Evolutionary conservation across 208 protist genomes (phyloP), one percentile per base, ranked within the genome.

Genomic region (Leishmania aethiopica): DNA sequence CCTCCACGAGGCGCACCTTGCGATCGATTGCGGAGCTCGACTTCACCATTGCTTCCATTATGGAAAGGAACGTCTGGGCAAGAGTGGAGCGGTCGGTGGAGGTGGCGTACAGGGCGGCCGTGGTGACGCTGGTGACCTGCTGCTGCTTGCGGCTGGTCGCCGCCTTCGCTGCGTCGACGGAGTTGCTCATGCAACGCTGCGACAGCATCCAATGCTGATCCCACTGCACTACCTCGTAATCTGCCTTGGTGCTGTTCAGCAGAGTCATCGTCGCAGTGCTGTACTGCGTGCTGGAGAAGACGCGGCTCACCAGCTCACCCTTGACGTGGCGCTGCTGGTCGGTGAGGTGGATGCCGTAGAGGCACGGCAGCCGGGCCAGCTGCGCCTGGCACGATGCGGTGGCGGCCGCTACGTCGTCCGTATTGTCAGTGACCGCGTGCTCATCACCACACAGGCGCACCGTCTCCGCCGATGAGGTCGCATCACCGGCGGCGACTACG

Each of bases 281-380:
- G 81, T 91, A 94, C 74, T 89, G 89, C n/a, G 86, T 70, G 28
- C 86, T 87, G 51, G 91, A 91, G 75, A 96, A 96, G 59, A 85
- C 86, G 45, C 84, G 83, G 67, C 93, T 95, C 42, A 89, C 86
- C 60, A 90, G 77, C 60, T 90, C 90, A n/a, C 94, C 94, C 79
- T 90, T 91, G 55, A 91, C 90, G 82, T 97, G 90, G n/a, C 90
- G 93, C 88, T 97, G 95, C 86, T 91, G 87, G 75, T 97, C 92
- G 6, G 88, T 92, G n/a, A 94, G 87, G 3, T 78, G 84, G 82
- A 97, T 92, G 40, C 80, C 75, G 80, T 97, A 97, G 40, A 83
- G 67, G 71, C 80, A 84, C 67, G 79, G 76, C 57, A 84, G 69
- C 62, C 25, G 37, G 70, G 78, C 42, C 51, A 84, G 77, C 57